Evolutionary conservation across 768 basidiomycete genomes (phyloP), one percentile per base, ranked within the genome.

Genomic region (Xerocomus brunneocitrinus): DNA sequence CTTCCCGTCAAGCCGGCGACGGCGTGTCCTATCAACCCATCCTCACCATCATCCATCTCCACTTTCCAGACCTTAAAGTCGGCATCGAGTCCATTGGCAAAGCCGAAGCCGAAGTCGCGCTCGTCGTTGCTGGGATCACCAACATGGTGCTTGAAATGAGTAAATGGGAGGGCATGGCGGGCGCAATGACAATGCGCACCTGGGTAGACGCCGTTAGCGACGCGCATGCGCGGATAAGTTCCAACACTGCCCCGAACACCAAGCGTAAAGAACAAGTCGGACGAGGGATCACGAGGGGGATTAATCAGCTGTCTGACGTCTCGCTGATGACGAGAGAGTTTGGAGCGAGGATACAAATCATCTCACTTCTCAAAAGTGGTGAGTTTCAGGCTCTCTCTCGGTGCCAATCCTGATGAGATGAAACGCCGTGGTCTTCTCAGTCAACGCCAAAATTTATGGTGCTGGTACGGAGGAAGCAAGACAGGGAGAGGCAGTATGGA

Each of bases 101-200:
- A 38, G 64, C 67, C 16, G 80, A 19, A 32, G 64, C 66, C n/a
- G 79, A 82, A 60, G 73, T 74, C 41, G 75, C 78, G 10, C 19
- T 19, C 19, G 19, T 19, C 53, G 74, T 81, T 8, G 78, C 78
- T 19, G 80, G 79, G 10, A 66, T 79, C 40, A 79, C 80, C 53
- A 78, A 80, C 57, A 76, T 79, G 78, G 68, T 78, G 22, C 61
- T 81, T 56, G 78, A 79, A 63, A 73, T 79, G 68, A 80, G 78
- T 63, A 76, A 73, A 63, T 79, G 19, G 19, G 19, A 19, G 19
- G 19, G 19, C 19, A 19, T 19, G 35, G 35, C 14, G 3, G 35
- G 13, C 16, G 35, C 35, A 28, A 79, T 80, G 78, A 74, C 79
- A 38, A 77, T 80, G 73, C 72, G 77, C 34, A 80, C 78, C 9